Percentiles rank a stretch among this genome's conserved stretches.
phyloP scores from a whole-genome alignment of 495 filamentous ascomycete species.

The Xylaria castorea region DNA sequence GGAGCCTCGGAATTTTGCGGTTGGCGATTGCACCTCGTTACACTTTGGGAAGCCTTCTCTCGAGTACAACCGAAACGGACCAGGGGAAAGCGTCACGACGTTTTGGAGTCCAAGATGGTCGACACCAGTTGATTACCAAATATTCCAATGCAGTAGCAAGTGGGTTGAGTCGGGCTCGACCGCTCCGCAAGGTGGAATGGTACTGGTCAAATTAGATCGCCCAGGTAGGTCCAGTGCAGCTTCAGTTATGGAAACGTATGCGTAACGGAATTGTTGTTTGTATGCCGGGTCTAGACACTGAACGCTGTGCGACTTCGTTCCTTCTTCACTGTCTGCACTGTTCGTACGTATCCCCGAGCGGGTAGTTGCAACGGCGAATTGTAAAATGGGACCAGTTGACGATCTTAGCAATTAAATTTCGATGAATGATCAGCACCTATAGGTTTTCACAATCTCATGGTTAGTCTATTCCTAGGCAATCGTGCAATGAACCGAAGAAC shows the following conservation, averaged over 20 bases:
- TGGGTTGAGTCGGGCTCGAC: background rate
- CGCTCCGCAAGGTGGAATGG: background rate
- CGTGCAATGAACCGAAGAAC: constrained; percentile 1
- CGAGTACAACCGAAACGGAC: background rate
- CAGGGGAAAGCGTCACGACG: background rate
- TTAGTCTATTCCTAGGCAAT: constrained; percentile 13
- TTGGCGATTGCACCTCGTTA: constrained; percentile 11
- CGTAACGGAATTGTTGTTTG: constrained; percentile 8
- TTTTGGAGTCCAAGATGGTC: background rate
- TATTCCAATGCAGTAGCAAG: constrained; percentile 8
- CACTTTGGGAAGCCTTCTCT: constrained; percentile 3
- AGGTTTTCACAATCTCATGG: constrained; percentile 10
- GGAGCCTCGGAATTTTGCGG: constrained; percentile 3
- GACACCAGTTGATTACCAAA: constrained; percentile 8
- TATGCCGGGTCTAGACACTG: background rate
- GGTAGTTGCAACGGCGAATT: constrained; percentile 10
- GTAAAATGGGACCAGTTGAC: constrained; percentile 1
- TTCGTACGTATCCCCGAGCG: constrained; percentile 5
- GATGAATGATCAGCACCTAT: constrained; percentile 15
- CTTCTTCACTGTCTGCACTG: constrained; percentile 7
- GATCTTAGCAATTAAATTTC: background rate
- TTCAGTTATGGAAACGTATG: constrained; percentile 15
- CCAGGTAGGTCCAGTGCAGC: constrained; percentile 3
- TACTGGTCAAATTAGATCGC: background rate
- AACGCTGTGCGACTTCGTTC: constrained; percentile 18